Evolutionary conservation across 139 green algal species (phyloP).

Genomic region (Picochlorum sp.): DNA sequence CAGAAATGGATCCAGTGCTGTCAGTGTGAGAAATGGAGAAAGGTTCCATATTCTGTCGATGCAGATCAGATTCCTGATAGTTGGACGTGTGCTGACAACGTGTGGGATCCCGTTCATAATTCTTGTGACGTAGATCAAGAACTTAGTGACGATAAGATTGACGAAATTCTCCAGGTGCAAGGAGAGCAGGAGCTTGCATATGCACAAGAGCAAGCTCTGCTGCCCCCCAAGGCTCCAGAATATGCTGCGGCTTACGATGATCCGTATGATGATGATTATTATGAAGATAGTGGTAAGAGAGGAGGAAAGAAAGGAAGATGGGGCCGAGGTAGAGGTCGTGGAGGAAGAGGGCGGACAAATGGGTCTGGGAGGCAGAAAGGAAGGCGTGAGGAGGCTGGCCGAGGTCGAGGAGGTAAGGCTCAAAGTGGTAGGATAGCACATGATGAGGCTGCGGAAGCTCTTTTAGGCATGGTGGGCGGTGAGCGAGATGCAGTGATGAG

Average conservation of each 20-base stretch:
- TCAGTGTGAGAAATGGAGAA: slow-evolving; percentile 71
- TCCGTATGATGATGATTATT: slow-evolving; percentile 29
- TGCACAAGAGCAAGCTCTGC: neutral
- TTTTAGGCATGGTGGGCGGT: slow-evolving; percentile 55
- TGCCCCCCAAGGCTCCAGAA: neutral
- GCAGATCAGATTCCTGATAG: slow-evolving; percentile 64
- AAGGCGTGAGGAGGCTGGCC: neutral
- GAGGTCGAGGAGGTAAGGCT: slow-evolving; percentile 9
- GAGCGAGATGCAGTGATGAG: slow-evolving; percentile 14
- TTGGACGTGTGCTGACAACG: slow-evolving; percentile 67
- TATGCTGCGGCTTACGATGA: slow-evolving; percentile 10
- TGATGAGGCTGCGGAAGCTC: slow-evolving; percentile 63
- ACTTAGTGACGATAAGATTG: slow-evolving; percentile 60
- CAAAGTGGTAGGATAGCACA: slow-evolving; percentile 13
- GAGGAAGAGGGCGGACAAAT: slow-evolving; percentile 12
- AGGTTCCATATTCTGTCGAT: slow-evolving; percentile 59
- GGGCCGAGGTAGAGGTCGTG: slow-evolving; percentile 13
- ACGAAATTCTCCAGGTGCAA: slow-evolving; percentile 41
- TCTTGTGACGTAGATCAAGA: slow-evolving; percentile 56
- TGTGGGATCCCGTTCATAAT: slow-evolving; percentile 48
- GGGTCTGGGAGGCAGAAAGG: neutral
- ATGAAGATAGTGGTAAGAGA: slow-evolving; percentile 11
- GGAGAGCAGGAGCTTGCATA: neutral
- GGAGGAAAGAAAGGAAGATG: slow-evolving; percentile 10
- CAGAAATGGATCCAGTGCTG: slow-evolving; percentile 86